These are phyloP conservation scores for Bacidia gigantensis DNA, from an alignment of 495 filamentous ascomycete genomes.

Conservation along the genomic window DNA sequence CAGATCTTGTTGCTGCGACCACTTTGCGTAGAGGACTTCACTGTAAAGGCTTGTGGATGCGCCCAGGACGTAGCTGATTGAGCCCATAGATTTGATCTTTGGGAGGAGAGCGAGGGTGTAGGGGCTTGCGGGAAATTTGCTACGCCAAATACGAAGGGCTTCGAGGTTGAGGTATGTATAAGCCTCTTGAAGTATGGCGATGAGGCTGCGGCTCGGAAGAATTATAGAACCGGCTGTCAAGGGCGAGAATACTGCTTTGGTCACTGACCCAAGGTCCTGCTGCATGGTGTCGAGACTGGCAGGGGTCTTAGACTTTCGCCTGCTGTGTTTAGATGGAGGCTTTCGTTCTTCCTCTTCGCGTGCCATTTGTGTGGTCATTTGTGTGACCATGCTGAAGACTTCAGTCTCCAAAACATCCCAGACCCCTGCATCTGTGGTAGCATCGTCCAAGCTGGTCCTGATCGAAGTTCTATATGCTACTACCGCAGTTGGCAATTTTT, in stretches of 20 bases:
- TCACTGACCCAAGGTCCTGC: not conserved
- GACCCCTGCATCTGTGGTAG: conserved; percentile 48
- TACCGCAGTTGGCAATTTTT: not conserved
- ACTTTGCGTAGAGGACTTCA: conserved; percentile 50
- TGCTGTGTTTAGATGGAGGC: conserved; percentile 9
- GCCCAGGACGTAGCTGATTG: conserved; percentile 57
- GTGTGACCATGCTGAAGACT: conserved; percentile 49
- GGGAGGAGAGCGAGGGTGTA: conserved; percentile 52
- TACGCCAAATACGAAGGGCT: conserved; percentile 50
- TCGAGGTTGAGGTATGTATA: conserved; percentile 53
- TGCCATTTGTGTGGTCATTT: conserved; percentile 23
- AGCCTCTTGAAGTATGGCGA: conserved; percentile 46
- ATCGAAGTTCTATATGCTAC: conserved; percentile 17
- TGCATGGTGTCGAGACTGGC: not conserved
- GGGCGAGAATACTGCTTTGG: not conserved
- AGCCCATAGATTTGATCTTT: conserved; percentile 55
- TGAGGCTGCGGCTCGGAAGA: conserved; percentile 13
- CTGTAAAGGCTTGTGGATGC: conserved; percentile 63
- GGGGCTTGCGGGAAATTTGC: conserved; percentile 44
- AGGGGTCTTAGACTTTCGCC: not conserved
- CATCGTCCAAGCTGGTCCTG: conserved; percentile 32
- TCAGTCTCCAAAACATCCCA: conserved; percentile 59
- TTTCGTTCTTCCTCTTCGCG: conserved; percentile 11
- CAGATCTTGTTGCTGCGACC: conserved; percentile 49
- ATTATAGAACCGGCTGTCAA: not conserved